A percentile compares a stretch with the other conserved stretches of the same genome.
phyloP scores from a whole-genome alignment of 768 basidiomycete genomes.

The Suillus hirtellus region DNA sequence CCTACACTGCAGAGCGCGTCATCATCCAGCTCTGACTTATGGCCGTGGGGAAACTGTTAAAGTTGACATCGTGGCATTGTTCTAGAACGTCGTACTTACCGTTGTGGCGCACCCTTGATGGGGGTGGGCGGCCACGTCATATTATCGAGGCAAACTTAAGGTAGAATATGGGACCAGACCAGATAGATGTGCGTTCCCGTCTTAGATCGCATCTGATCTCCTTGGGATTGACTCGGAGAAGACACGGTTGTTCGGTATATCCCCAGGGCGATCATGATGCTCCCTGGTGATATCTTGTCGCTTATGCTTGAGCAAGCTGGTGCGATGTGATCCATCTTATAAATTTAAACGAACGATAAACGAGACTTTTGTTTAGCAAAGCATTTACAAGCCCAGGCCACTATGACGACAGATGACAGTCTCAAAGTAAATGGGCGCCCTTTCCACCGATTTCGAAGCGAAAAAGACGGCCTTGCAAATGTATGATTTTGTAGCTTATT shows the following conservation, averaged over 20 bases:
- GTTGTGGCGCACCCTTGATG: background rate
- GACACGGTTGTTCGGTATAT: background rate
- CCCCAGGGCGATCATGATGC: background rate
- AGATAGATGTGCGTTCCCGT: background rate
- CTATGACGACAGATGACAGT: background rate
- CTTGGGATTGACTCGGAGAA: background rate
- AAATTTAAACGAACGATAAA: background rate
- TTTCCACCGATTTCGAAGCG: background rate
- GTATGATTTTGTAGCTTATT: background rate
- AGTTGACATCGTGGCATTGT: background rate
- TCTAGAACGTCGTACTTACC: background rate
- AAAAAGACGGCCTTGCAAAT: background rate
- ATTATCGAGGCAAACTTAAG: background rate
- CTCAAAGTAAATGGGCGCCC: background rate
- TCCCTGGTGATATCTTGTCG: background rate
- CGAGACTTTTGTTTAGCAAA: background rate
- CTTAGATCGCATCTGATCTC: background rate
- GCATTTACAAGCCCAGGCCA: background rate
- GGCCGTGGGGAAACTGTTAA: background rate
- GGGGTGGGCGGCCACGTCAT: conserved; percentile 1
- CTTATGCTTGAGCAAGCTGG: background rate
- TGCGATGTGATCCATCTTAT: background rate
- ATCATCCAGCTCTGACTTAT: background rate
- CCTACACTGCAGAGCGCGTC: background rate
- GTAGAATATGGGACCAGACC: background rate